A percentile compares a stretch with the other conserved stretches of the same genome.
phyloP scores from a whole-genome alignment of 1,284 basidiomycete species.

The Wolfiporia cocos region DNA sequence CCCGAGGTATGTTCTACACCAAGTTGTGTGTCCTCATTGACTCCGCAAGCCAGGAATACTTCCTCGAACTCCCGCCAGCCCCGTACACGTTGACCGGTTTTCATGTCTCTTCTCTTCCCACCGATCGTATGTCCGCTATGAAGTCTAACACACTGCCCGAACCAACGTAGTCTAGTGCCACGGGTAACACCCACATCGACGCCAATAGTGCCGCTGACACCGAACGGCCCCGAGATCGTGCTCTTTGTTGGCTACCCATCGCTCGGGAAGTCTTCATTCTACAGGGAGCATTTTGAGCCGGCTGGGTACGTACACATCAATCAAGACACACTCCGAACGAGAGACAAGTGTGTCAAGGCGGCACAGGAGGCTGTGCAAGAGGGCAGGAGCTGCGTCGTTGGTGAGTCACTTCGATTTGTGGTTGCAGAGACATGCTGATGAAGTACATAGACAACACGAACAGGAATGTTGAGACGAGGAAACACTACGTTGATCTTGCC shows the following conservation, averaged over 20 bases:
- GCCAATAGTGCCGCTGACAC: constrained; percentile 44
- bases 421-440: not conserved
- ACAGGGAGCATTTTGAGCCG: constrained; percentile 59
- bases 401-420: constrained; percentile 31
- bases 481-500: constrained; percentile 64
- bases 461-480: constrained; percentile 62
- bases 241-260: constrained; percentile 87
- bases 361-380: constrained; percentile 50
- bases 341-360: constrained; percentile 69
- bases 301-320: constrained; percentile 78
- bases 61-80: constrained; percentile 49
- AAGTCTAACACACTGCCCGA: constrained; percentile 1
- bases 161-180: constrained; percentile 36
- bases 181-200: constrained; percentile 55
- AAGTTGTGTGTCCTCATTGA: not conserved
- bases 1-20: constrained; percentile 40
- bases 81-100: constrained; percentile 53
- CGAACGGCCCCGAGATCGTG: constrained; percentile 51
- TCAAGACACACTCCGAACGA: constrained; percentile 75
- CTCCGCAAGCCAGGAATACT: constrained; percentile 59
- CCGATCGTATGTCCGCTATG: constrained; percentile 28
- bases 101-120: constrained; percentile 40
- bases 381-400: constrained; percentile 71
- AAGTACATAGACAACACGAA: constrained; percentile 76
- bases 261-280: constrained; percentile 86